Conservation (phyloP, 1,139 yeast species). For the Candida freyschussii region DNA sequence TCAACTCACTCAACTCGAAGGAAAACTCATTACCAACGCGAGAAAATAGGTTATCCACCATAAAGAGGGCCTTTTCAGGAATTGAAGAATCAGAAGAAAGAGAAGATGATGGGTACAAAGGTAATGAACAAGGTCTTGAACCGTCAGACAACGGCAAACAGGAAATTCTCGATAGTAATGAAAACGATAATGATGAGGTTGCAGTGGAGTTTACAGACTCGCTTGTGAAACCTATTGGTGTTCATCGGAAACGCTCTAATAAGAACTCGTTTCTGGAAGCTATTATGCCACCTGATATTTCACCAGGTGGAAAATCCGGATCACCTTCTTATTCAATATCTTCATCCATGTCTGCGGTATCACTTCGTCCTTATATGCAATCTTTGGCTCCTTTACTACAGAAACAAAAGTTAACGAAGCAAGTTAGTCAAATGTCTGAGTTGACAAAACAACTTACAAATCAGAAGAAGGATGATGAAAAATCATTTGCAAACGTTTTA, state of each 20-base stretch:
- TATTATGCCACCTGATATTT: slow-evolving; percentile 12
- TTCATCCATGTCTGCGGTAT: slow-evolving; percentile 20
- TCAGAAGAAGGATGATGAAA: slow-evolving; percentile 10
- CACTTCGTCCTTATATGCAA: slow-evolving; percentile 10
- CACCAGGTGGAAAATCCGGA: slow-evolving; percentile 23
- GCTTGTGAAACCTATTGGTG: slow-evolving; percentile 9
- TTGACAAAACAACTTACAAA: slow-evolving; percentile 24
- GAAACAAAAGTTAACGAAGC: slow-evolving; percentile 15
- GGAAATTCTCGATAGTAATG: slow-evolving; percentile 17
- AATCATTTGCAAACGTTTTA: slow-evolving; percentile 25
- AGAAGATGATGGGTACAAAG: slow-evolving; percentile 27
- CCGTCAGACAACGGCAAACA: too few species aligned
- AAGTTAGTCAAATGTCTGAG: slow-evolving; percentile 20
- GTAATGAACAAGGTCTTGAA: slow-evolving; percentile 32
- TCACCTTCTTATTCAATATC: slow-evolving; percentile 24
- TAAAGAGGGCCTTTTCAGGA: slow-evolving; percentile 10
- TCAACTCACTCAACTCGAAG: slow-evolving; percentile 18
- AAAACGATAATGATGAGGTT: slow-evolving; percentile 13
- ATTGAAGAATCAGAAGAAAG: slow-evolving; percentile 21
- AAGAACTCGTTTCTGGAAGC: slow-evolving; percentile 19
- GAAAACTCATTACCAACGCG: slow-evolving; percentile 5
- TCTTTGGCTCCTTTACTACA: slow-evolving; percentile 12
- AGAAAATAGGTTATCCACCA: slow-evolving; percentile 5
- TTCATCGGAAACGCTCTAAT: slow-evolving; percentile 10
- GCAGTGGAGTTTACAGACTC: slow-evolving; percentile 19